These are phyloP conservation scores for Neoarthrinium moseri DNA, from an alignment of 2,329 filamentous ascomycete species.

Conservation along the genomic window DNA sequence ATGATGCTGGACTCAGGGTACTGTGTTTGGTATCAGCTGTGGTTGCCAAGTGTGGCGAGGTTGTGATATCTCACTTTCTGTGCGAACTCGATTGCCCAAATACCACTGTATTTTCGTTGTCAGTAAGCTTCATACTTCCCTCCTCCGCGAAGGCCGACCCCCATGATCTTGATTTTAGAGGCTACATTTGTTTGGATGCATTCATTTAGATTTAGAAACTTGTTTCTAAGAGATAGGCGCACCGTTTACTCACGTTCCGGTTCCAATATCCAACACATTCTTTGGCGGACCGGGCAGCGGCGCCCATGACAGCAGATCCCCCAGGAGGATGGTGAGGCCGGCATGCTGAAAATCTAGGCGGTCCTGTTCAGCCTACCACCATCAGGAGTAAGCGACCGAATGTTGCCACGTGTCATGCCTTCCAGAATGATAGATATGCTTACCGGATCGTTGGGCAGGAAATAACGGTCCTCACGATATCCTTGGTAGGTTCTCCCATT, in stretches of 20 bases:
- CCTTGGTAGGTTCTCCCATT: slow-evolving; percentile 3
- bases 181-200: no score
- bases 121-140: no score
- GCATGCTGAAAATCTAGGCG: slow-evolving; percentile 9
- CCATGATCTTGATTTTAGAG: no score
- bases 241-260: slow-evolving; percentile 1
- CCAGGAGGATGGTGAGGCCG: background rate
- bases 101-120: background rate
- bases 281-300: background rate
- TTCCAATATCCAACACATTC: slow-evolving; percentile 2
- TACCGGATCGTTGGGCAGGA: slow-evolving; percentile 6
- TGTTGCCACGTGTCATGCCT: background rate
- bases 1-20: background rate
- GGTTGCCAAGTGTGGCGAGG: no score
- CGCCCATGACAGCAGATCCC: slow-evolving; percentile 1
- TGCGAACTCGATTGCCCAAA: slow-evolving; percentile 8
- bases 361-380: background rate
- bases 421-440: background rate
- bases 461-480: slow-evolving; percentile 4
- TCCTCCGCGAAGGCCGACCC: no score
- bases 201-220: no score
- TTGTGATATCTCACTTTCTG: no score
- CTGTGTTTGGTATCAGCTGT: background rate
- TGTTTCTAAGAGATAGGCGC: background rate
- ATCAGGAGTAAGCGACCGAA: background rate